Base-by-base conservation (phyloP, 345 rosid species). In the Corchorus capsularis region DNA sequence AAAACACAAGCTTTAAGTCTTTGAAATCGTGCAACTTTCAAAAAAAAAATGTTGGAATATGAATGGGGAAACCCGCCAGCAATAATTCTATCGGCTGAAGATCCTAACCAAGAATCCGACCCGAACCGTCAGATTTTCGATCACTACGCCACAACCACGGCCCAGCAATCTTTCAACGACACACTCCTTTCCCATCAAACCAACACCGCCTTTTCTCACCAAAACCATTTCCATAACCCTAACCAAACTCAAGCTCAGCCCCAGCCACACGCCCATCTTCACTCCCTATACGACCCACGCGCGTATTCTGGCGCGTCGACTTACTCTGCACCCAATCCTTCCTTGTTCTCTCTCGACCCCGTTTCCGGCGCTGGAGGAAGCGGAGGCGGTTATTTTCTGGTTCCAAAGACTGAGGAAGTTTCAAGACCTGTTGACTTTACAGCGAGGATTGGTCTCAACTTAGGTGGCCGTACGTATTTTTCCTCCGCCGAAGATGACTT, bases 381-480 rank as follows among this genome's bases (percentile, higher is more conserved):
- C 78, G 81, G 76, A 62, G 78, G 77, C 79, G 71, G 86, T 1
- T 86, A 87, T 66, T 84, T 85, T 61, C 63, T 92, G 63, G 82
- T 89, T 4, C 98, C 99, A 0, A 96, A 93, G 83, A 78, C 81
- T n/a, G 97, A 93, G 79, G 94, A 94, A 52, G 80, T 75, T 60
- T 74, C 87, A n/a, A 81, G 85, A 2, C 81, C 84, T 9, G 73
- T 78, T 35, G 91, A 89, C 72, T 87, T 82, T 73, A 81, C 91
- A 0, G 84, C 94, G 0, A 80, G 98, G 79, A 89, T 96, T 49
- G 99, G 99, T 6, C 89, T 96, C 2, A 91, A 96, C 79, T 81
- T 96, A 63, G 99, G 99, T 12, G 94, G 97, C 2, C 84, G 99
- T 75, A 93, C 99, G 1, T 96, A 93, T 78, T 93, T 93, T 83